Percentiles rank a stretch among this genome's conserved stretches.
Evolutionary conservation across 2,329 filamentous ascomycete species (phyloP).

Genomic region (Coleophoma cylindrospora): DNA sequence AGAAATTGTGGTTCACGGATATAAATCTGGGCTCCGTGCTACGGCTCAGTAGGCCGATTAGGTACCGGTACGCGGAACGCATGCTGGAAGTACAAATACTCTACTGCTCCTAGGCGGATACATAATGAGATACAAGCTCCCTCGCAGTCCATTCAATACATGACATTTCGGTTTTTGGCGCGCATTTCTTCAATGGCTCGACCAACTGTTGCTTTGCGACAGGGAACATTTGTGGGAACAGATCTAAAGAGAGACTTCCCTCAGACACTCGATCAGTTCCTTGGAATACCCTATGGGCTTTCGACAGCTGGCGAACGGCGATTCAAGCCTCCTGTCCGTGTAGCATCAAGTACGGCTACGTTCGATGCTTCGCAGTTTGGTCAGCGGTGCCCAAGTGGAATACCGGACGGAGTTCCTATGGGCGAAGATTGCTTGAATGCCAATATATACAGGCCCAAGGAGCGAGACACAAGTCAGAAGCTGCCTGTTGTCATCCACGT

Average conservation of each 20-base stretch:
- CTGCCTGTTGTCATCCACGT: conserved; percentile 54
- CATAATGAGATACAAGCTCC: no score
- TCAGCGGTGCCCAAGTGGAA: conserved; percentile 18
- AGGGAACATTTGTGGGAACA: conserved; percentile 21
- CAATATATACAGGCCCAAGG: conserved; percentile 39
- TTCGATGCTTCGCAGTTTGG: conserved; percentile 33
- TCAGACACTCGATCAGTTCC: conserved; percentile 32
- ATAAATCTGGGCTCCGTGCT: not conserved
- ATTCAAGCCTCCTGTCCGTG: conserved; percentile 31
- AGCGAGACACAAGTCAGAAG: conserved; percentile 15
- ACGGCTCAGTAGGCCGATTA: no score
- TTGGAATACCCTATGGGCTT: conserved; percentile 43
- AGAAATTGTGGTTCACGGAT: not conserved
- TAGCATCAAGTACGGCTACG: conserved; percentile 10
- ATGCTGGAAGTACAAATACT: not conserved
- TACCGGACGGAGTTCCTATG: conserved; percentile 2
- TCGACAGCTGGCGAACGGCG: conserved; percentile 40
- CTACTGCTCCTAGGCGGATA: no score
- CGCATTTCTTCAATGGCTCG: not conserved
- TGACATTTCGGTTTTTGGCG: no score
- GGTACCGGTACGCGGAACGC: not conserved
- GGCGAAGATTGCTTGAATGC: conserved; percentile 48
- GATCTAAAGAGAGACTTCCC: conserved; percentile 12
- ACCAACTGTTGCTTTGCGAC: conserved; percentile 14
- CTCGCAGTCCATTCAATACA: no score